These are phyloP conservation scores for Penicillium oxalicum DNA, from an alignment of 2,329 filamentous ascomycete species.

Conservation along the genomic window DNA sequence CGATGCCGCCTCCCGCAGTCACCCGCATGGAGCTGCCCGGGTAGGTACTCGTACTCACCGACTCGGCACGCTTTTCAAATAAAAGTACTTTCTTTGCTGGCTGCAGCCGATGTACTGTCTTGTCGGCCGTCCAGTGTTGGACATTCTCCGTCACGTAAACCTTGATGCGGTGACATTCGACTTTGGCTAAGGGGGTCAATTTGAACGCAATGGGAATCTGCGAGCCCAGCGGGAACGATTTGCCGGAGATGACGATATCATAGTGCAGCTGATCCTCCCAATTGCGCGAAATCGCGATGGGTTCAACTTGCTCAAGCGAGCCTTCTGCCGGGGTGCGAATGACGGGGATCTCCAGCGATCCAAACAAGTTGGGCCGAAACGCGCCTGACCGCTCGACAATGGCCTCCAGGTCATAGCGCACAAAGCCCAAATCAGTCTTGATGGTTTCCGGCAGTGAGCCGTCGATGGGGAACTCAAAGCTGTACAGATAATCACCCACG, in stretches of 20 bases:
- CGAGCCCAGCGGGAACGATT: slow-evolving; percentile 83
- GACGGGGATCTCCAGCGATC: slow-evolving; percentile 72
- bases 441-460: slow-evolving; percentile 76
- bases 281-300: slow-evolving; percentile 84
- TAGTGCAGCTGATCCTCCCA: slow-evolving; percentile 96
- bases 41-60: slow-evolving; percentile 65
- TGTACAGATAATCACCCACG: slow-evolving; percentile 66
- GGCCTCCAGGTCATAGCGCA: slow-evolving; percentile 83
- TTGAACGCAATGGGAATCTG: slow-evolving; percentile 93
- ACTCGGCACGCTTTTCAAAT: slow-evolving; percentile 82
- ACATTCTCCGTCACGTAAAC: slow-evolving; percentile 85
- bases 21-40: slow-evolving; percentile 70
- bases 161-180: slow-evolving; percentile 87
- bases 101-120: slow-evolving; percentile 77
- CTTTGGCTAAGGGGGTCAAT: slow-evolving; percentile 84
- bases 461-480: slow-evolving; percentile 77
- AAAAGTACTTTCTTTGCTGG: slow-evolving; percentile 76
- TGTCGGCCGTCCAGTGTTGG: slow-evolving; percentile 84
- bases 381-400: slow-evolving; percentile 79
- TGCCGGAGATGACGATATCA: slow-evolving; percentile 92
- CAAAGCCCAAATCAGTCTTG: slow-evolving; percentile 75
- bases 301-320: slow-evolving; percentile 83
- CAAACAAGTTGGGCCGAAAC: slow-evolving; percentile 81
- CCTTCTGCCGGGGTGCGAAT: slow-evolving; percentile 82
- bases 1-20: slow-evolving; percentile 72